These are phyloP conservation scores for Trifolium pratense DNA, from an alignment of 306 rosid genomes.

Conservation along the genomic window DNA sequence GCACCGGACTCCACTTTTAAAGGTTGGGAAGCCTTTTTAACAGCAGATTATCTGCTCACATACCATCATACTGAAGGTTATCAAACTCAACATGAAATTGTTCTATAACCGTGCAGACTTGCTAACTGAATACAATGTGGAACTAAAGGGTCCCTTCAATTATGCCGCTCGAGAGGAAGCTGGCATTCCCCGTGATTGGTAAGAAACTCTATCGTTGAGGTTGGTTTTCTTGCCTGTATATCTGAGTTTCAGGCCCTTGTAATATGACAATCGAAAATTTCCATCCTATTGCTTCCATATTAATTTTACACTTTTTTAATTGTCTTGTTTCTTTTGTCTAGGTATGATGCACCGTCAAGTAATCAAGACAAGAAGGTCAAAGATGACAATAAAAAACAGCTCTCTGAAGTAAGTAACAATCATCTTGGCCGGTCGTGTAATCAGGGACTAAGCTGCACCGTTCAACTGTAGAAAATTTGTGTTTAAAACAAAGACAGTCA, in stretches of 20 bases:
- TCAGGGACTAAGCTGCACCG: neutral
- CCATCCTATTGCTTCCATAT: neutral
- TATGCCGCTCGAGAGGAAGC: conserved; percentile 86
- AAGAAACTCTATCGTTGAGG: conserved; percentile 30
- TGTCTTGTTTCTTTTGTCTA: conserved; percentile 42
- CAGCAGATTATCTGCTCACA: conserved; percentile 28
- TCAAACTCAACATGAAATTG: conserved; percentile 18
- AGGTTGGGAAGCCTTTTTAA: conserved; percentile 56
- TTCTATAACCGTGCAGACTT: conserved; percentile 62
- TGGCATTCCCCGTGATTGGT: conserved; percentile 98
- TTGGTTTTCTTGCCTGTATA: conserved; percentile 8
- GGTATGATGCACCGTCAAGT: conserved; percentile 69
- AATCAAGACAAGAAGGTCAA: conserved; percentile 45
- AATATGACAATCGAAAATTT: conserved; percentile 14
- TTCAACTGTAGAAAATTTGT: neutral
- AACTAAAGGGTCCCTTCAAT: conserved; percentile 90
- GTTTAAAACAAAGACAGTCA: neutral
- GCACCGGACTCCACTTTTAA: conserved; percentile 77
- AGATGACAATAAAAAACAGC: conserved; percentile 52
- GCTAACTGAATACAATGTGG: conserved; percentile 79
- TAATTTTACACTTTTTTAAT: conserved; percentile 6
- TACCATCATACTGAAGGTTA: conserved; percentile 25
- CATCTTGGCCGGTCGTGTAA: conserved; percentile 22
- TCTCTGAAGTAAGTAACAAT: conserved; percentile 58
- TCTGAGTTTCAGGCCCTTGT: conserved; percentile 16